Conservation (phyloP, 1,284 basidiomycete genomes). For the Ceratobasidium theobromae region DNA sequence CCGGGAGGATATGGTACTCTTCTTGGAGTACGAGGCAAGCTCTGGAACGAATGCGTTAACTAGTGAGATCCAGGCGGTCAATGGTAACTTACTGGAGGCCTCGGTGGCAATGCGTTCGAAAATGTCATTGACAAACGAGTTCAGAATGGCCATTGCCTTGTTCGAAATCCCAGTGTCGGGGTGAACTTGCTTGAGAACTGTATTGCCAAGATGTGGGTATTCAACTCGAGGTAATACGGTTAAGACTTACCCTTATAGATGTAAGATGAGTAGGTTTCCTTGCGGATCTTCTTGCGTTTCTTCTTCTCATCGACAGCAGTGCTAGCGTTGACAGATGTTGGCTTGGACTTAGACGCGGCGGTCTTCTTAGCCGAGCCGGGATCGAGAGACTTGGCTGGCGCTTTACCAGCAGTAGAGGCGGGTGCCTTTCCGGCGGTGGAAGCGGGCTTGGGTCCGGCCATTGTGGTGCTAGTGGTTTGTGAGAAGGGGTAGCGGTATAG, state of each 20-base stretch:
- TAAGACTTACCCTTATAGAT: slow-evolving; percentile 80
- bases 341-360: slow-evolving; percentile 72
- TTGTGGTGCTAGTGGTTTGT: slow-evolving; percentile 42
- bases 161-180: slow-evolving; percentile 97
- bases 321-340: slow-evolving; percentile 47
- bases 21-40: slow-evolving; percentile 90
- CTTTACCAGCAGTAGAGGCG: slow-evolving; percentile 41
- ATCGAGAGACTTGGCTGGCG: slow-evolving; percentile 50
- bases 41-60: slow-evolving; percentile 34
- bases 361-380: slow-evolving; percentile 40
- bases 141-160: slow-evolving; percentile 95
- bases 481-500: too few species aligned
- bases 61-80: background rate
- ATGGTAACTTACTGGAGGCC: slow-evolving; percentile 58
- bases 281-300: slow-evolving; percentile 84
- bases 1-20: slow-evolving; percentile 90
- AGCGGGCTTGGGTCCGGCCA: slow-evolving; percentile 49
- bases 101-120: slow-evolving; percentile 92
- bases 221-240: slow-evolving; percentile 25
- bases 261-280: slow-evolving; percentile 93
- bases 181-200: slow-evolving; percentile 89
- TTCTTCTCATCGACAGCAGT: slow-evolving; percentile 66
- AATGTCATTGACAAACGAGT: slow-evolving; percentile 89
- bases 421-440: slow-evolving; percentile 72
- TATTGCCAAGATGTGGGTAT: background rate